Evolutionary conservation across 1,139 yeast species (phyloP), one percentile per base, ranked within the genome.

Genomic region (Candida sp.): DNA sequence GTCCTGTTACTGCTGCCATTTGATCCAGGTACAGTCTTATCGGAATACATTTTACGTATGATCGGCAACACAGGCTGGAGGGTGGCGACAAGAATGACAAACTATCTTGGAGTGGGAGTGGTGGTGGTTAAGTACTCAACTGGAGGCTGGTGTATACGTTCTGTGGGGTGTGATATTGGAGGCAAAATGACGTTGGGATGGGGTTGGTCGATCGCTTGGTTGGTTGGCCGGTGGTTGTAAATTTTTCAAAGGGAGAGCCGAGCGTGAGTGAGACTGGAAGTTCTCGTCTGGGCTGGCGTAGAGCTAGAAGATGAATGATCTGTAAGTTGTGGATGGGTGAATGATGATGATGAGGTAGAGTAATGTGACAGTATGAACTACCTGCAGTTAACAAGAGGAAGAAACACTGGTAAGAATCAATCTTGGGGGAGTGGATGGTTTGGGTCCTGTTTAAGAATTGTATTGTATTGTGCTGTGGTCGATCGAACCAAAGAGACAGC

Each of bases 11-110:
- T 23, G n/a, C 41, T 44, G 34, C 47, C 47, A 44, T 45, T 45
- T 25, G 48, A 45, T 45, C 43, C 37, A 38, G 47, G 42, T 26
- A 34, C 39, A n/a, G 34, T 41, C 34, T 41, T 31, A 41, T 41
- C 43, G 22, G 43, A 28, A 41, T 28, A 31, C 43, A 41, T 41
- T 41, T 41, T 28, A 11, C 12, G 9, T 8, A 23, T 11, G 26
- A 9, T 9, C 27, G 12, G 26, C 30, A 37, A 23, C n/a, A n/a
- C 17, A 28, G 22, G 32, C 12, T 8, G 30, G 42, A n/a, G 23
- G 33, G 30, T 6, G 17, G 17, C 17, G 2, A 17, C 17, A 17
- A 17, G 17, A 17, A 17, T 17, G 17, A 17, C 17, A 17, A 17
- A 17, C 17, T 17, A 17, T 1, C 17, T 17, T 17, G 17, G 17